Base-by-base conservation (phyloP, 2,329 filamentous ascomycete species). In the Paracoccidioides lutzii region DNA sequence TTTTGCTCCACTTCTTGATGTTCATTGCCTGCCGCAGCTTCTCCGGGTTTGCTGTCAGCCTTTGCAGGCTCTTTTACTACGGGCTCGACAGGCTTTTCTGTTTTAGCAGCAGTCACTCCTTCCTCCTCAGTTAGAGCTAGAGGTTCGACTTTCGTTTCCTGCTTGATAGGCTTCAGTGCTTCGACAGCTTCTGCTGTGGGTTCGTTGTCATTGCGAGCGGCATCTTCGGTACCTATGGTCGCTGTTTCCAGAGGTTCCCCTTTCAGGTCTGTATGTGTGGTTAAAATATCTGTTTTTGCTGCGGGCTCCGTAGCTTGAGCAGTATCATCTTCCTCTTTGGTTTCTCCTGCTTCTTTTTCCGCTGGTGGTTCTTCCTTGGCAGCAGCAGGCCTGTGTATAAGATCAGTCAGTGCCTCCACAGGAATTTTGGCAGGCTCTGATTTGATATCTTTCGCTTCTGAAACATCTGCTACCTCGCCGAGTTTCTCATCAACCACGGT, bases 321-420 rank as follows among this genome's bases (percentile, higher is more conserved):
- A 41, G 12, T n/a, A n/a, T 12, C 22, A n/a, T 52, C 37, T 4
- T 41, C 38, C 37, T 32, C 32, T 30, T 8, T 5, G 5, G 8
- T n/a, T 3, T 42, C 8, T 15, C 22, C 28, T 10, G 35, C 12
- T n/a, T 46, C 53, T 30, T 61, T 56, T 2, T 55, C 58, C 7
- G 51, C 53, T 30, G 54, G 40, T 28, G 58, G 32, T 5, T 55
- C 54, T 12, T 58, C 40, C 35, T 57, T 54, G 8, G 46, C 48
- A 30, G 46, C 48, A 30, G 49, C 32, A 7, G 35, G 35, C 10
- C 41, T 22, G 22, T 14, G 15, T 30, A 10, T 7, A 15, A 33
- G 22, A 28, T 38, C 45, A 37, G 48, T 30, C 30, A 12, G 22
- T 28, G 49, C 3, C 6, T 42, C 37, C 4, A 30, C 35, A 10